Percentiles rank a stretch among this genome's conserved stretches.
phyloP scores from a whole-genome alignment of 169 alveolate species.

The Eimeria tenella region DNA sequence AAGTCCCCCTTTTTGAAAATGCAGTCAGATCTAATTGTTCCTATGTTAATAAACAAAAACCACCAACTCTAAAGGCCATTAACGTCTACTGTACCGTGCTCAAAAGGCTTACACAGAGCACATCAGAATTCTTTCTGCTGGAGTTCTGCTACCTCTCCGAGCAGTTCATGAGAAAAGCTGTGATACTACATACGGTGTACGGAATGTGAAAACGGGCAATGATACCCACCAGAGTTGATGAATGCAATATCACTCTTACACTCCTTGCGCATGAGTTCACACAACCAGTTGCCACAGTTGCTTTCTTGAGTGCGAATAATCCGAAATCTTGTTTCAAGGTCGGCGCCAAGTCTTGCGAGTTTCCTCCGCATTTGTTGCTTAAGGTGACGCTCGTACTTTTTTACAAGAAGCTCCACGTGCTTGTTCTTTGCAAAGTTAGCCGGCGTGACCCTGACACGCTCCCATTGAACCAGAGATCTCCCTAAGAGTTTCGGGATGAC shows the following conservation, averaged over 20 bases:
- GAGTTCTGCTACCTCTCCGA: no score
- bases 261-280: conserved; percentile 89
- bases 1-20: conserved; percentile 87
- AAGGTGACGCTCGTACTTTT: conserved; percentile 80
- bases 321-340: conserved; percentile 89
- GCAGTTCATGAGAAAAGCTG: no score
- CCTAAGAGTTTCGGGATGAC: conserved; percentile 82
- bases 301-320: conserved; percentile 89
- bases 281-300: conserved; percentile 88
- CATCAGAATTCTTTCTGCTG: no score
- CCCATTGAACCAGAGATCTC: conserved; percentile 86
- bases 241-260: conserved; percentile 89
- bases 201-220: neutral
- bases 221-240: conserved; percentile 86
- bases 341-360: conserved; percentile 86
- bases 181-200: no score
- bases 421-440: conserved; percentile 79
- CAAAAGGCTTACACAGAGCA: no score
- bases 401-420: conserved; percentile 83
- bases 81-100: no score
- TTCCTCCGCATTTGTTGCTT: conserved; percentile 85
- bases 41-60: conserved; percentile 9
- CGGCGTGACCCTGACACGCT: conserved; percentile 78
- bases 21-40: conserved; percentile 92
- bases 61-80: neutral